Base-by-base conservation (phyloP, 192 early-diverging fungal species). In the Coemansia sp. region DNA sequence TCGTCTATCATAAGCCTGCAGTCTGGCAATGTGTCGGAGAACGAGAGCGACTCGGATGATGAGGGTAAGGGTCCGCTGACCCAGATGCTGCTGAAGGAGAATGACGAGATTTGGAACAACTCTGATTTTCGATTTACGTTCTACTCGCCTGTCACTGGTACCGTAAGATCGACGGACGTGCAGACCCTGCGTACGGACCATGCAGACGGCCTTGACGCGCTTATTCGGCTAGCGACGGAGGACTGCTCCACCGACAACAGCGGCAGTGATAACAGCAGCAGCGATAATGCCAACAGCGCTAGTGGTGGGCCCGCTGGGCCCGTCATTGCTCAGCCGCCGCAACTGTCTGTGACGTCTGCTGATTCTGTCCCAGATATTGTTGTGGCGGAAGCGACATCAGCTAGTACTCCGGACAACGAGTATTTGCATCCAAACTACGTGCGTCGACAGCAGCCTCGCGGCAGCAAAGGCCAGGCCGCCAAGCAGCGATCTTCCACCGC, bases 121-220 rank as follows among this genome's bases (percentile, higher is more conserved):
- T 31, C 60, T 31, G 62, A 60, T 3, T 87, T 80, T 68, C 79
- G 92, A 36, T 93, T 87, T 68, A 90, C 87, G 2, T 90, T 90
- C 62, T 93, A 90, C 73, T 89, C 88, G 58, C 86, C 87, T 1
- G 79, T 73, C 15, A 87, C 87, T 8, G 90, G 90, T 18, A 87
- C 88, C 11, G 84, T 90, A 53, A 85, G 87, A 11, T 80, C 87
- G 8, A 74, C 72, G 40, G 84, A 88, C 36, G 69, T 93, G 46
- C 79, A 70, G 10, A 88, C 83, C 7, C 72, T 93, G 68, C 71
- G 81, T 10, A 80, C 85, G 3, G 76, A 86, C 60, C 43, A 36
- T 16, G 81, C 76, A 5, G 36, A 70, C 22, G 81, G 76, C n/a
- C 64, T 84, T 40, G 78, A 63, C 20, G 74, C 53, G 64, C 74